Evolutionary conservation across 2,329 filamentous ascomycete species (phyloP).

Genomic region (Ophiocordyceps polyrhachis-furcata): DNA sequence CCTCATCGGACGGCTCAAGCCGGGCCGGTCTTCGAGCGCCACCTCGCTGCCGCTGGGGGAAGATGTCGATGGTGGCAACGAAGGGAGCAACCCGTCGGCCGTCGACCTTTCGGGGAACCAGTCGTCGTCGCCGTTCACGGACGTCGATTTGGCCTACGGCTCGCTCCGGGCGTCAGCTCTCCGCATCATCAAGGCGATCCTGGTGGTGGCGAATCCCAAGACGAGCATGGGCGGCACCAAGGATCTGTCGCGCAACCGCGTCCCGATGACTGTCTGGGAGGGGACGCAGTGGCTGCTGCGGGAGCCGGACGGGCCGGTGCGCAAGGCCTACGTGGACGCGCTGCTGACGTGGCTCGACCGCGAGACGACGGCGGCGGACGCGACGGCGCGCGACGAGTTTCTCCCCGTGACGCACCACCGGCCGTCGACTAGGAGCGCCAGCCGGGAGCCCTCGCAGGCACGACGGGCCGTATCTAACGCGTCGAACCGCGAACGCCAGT

Average conservation of each 20-base stretch:
- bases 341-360: conserved; percentile 66
- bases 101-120: conserved; percentile 25
- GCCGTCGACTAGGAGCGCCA: conserved; percentile 19
- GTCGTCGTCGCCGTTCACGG: conserved; percentile 27
- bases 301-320: conserved; percentile 59
- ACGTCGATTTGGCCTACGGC: conserved; percentile 14
- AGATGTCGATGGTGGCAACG: conserved; percentile 18
- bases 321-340: conserved; percentile 71
- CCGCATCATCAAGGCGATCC: conserved; percentile 61
- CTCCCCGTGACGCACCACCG: conserved; percentile 22
- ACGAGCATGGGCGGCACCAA: conserved; percentile 38
- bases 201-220: conserved; percentile 60
- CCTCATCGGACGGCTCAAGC: conserved; percentile 61
- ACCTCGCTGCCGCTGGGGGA: conserved; percentile 26
- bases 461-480: conserved; percentile 52
- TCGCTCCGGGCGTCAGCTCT: conserved; percentile 47
- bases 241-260: conserved; percentile 51
- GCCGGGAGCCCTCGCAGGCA: conserved; percentile 23
- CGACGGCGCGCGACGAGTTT: conserved; percentile 39
- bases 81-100: conserved; percentile 14
- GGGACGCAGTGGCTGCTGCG: conserved; percentile 87
- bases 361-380: conserved; percentile 53
- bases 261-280: conserved; percentile 77
- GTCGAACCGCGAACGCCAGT: conserved; percentile 39
- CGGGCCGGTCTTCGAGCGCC: conserved; percentile 26